These are phyloP conservation scores for Oryza meyeriana DNA, from an alignment of 176 grass and related monocot species.

Conservation along the genomic window DNA sequence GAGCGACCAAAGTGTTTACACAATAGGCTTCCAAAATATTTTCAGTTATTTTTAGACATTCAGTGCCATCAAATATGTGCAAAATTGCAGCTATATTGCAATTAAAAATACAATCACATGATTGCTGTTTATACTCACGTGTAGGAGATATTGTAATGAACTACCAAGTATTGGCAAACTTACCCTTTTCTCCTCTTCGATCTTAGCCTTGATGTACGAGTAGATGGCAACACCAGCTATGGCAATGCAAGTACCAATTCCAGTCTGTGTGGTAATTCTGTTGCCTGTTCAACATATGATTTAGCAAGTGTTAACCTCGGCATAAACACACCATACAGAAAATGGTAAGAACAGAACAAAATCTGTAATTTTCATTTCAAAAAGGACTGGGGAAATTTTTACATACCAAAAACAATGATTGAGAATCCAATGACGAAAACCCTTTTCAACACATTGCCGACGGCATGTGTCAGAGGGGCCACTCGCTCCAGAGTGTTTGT, in stretches of 20 bases:
- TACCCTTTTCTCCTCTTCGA: slow-evolving; percentile 98
- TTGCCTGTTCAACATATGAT: slow-evolving; percentile 67
- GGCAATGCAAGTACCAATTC: slow-evolving; percentile 83
- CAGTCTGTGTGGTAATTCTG: slow-evolving; percentile 88
- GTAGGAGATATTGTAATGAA: neutral
- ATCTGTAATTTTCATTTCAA: slow-evolving; percentile 17
- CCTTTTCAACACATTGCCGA: slow-evolving; percentile 99
- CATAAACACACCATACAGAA: neutral
- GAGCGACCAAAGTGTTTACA: neutral
- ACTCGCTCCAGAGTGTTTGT: slow-evolving; percentile 97
- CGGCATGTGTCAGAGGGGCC: slow-evolving; percentile 93
- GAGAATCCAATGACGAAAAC: slow-evolving; percentile 98
- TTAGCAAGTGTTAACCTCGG: slow-evolving; percentile 19
- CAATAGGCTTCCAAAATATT: neutral
- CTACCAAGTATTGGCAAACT: slow-evolving; percentile 18
- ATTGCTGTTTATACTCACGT: slow-evolving; percentile 1
- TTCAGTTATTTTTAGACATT: neutral
- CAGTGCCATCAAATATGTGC: neutral
- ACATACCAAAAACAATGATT: slow-evolving; percentile 78
- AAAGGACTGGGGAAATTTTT: neutral
- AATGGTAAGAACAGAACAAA: slow-evolving; percentile 14
- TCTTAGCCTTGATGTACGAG: slow-evolving; percentile 96
- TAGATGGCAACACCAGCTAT: slow-evolving; percentile 90
- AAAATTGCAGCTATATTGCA: neutral
- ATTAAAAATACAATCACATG: slow-evolving; percentile 11